phyloP scores from a whole-genome alignment of 108 stramenopile species.

The Skeletonema menzelii region DNA sequence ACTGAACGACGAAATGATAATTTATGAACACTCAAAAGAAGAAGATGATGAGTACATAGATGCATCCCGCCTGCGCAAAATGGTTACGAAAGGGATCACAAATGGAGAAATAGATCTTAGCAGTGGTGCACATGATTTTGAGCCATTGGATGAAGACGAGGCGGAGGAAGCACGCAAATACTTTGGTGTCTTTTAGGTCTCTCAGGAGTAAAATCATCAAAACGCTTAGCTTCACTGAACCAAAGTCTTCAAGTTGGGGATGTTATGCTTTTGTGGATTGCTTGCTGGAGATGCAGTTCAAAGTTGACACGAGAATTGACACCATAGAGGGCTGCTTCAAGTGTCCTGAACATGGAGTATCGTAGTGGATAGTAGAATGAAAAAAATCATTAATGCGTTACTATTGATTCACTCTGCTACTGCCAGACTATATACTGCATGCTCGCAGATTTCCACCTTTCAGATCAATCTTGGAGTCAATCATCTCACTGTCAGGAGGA shows the following conservation, averaged over 20 bases:
- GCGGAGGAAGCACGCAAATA: slow-evolving; percentile 53
- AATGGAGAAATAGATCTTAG: neutral
- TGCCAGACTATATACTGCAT: neutral
- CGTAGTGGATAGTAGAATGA: no score
- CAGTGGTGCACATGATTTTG: slow-evolving; percentile 4
- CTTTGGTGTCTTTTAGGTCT: slow-evolving; percentile 63
- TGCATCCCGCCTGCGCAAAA: neutral
- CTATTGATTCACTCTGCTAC: neutral
- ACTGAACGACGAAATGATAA: slow-evolving; percentile 15
- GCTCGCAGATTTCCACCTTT: neutral
- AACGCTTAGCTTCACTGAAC: no score
- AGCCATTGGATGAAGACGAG: slow-evolving; percentile 66
- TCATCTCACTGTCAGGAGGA: neutral
- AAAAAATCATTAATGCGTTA: neutral
- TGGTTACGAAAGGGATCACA: neutral
- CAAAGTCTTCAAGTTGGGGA: no score
- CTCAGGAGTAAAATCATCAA: neutral
- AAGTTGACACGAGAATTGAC: no score
- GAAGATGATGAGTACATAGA: neutral
- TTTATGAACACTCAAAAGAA: slow-evolving; percentile 4
- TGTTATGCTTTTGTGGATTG: no score
- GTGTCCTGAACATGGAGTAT: no score
- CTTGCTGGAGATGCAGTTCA: no score
- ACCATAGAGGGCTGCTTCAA: no score
- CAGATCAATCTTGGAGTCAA: neutral